Base-by-base conservation (phyloP, 108 stramenopile genomes). In the Pseudonitzschia pungens region DNA sequence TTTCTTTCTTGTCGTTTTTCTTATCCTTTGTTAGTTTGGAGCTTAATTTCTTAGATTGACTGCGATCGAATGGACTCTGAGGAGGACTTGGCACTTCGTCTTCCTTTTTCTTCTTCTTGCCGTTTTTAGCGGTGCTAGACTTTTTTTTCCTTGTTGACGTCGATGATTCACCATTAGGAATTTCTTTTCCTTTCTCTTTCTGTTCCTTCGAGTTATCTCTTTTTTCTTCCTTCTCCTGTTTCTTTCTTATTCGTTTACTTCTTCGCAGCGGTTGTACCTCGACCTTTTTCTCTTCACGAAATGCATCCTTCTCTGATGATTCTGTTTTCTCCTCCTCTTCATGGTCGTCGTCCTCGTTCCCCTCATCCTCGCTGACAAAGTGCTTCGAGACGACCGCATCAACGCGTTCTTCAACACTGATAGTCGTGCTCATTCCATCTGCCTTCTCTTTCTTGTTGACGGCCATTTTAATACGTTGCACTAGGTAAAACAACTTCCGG, bases 401-500 rank as follows among this genome's bases (percentile, higher is more conserved):
- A n/a, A 80, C 71, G 42, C 73, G 68, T 29, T 80, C 74, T 68
- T 75, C 79, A 31, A 70, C 43, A 58, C 57, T 58, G 57, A 58
- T 58, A 18, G 36, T 20, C 28, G 70, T 31, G 7, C 52, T 41
- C 16, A 41, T 50, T 48, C 69, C 26, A 6, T 22, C 16, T 16
- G 36, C 44, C 20, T 40, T 51, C n/a, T 55, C 64, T 27, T 74
- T 71, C 68, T 76, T 80, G 28, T 73, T 68, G 36, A 88, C 75
- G 24, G 86, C 90, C 81, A 81, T 76, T 73, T 89, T 91, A 71
- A 95, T 88, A 62, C 87, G 87, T 69, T 92, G 91, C 29, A 92
- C 85, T 64, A 95, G 79, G 68, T 89, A 95, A 74, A 95, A 95
- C 27, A 95, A 64, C 52, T 90, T 89, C 56, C 90, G 86, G 1